phyloP scores from a whole-genome alignment of 306 rosid genomes.

The Arachis hypogaea region DNA sequence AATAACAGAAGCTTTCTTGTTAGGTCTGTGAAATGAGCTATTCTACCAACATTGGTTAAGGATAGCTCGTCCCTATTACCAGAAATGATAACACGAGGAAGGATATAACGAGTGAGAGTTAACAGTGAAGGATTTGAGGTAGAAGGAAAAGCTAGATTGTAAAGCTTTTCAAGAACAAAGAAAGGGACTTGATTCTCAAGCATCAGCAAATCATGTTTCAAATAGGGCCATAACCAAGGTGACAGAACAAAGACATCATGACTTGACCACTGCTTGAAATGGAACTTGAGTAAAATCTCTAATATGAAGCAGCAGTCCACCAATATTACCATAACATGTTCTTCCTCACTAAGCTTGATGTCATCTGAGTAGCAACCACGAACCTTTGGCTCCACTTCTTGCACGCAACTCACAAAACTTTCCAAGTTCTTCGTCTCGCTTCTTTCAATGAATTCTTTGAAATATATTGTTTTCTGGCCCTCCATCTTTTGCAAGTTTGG shows the following conservation, averaged over 20 bases:
- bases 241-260: neutral
- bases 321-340: neutral
- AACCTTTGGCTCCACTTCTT: neutral
- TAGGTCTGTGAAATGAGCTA: constrained; percentile 1
- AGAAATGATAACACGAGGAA: too few species aligned
- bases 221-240: neutral
- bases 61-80: too few species aligned
- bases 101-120: too few species aligned
- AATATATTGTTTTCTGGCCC: neutral
- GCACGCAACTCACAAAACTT: neutral
- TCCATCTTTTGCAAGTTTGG: neutral
- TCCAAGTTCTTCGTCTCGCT: neutral
- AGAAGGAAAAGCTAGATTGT: neutral
- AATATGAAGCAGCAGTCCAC: neutral
- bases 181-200: neutral
- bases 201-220: neutral
- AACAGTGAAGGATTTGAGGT: neutral
- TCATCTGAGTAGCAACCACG: neutral
- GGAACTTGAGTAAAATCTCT: neutral
- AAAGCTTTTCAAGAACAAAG: neutral
- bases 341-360: neutral
- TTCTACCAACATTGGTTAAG: neutral
- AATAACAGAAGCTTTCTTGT: neutral
- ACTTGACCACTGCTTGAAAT: neutral
- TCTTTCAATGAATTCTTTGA: neutral